Conservation (phyloP, 2,329 filamentous ascomycete species). For the Colletotrichum tropicicola region DNA sequence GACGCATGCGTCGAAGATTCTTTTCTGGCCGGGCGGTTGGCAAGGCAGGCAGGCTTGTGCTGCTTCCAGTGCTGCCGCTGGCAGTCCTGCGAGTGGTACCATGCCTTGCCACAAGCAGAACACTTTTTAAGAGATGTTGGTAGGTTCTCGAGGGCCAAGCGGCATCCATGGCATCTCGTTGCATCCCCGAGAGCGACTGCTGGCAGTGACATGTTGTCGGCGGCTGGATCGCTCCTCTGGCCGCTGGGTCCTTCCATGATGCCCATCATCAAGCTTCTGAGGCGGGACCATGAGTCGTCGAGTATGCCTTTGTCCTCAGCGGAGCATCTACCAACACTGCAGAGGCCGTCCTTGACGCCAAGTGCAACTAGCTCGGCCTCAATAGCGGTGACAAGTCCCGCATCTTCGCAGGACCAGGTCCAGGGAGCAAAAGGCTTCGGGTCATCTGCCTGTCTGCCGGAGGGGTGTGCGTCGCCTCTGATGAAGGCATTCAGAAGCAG, state of each 20-base stretch:
- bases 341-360: background rate
- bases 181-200: background rate
- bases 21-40: background rate
- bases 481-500: background rate
- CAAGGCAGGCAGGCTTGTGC: constrained; percentile 1
- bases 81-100: constrained; percentile 13
- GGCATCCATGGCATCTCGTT: background rate
- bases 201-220: background rate
- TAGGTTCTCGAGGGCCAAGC: background rate
- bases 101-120: background rate
- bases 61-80: background rate
- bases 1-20: too few relatives aligned
- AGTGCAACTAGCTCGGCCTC: background rate
- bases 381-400: background rate
- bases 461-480: background rate
- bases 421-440: background rate
- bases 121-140: background rate
- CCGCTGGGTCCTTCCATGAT: too few relatives aligned
- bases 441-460: background rate
- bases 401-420: background rate
- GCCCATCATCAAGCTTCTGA: background rate
- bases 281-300: background rate
- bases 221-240: background rate
- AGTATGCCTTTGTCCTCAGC: background rate
- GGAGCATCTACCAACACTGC: background rate